Percentiles rank a stretch among this genome's conserved stretches.
These are phyloP conservation scores for Claviceps pusilla DNA, from an alignment of 2,329 filamentous ascomycete species.

Conservation along the genomic window DNA sequence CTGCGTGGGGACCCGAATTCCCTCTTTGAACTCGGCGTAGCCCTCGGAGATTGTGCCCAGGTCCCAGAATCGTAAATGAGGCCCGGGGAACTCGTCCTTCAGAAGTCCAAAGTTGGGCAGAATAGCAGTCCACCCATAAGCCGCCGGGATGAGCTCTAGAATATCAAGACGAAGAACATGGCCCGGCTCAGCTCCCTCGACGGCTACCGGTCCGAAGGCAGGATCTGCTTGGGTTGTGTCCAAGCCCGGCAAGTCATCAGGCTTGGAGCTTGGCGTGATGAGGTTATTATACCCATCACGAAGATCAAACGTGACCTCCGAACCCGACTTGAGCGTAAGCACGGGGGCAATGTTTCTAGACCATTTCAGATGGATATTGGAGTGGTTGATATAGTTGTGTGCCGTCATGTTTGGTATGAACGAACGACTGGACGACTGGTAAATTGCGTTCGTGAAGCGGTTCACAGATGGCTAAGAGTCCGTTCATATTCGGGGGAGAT, in stretches of 20 bases:
- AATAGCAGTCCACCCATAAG: constrained; percentile 35
- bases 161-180: constrained; percentile 38
- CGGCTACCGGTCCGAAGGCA: constrained; percentile 33
- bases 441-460: not conserved
- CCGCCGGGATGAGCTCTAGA: constrained; percentile 26
- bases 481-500: no score
- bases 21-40: constrained; percentile 28
- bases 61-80: constrained; percentile 33
- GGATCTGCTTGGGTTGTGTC: constrained; percentile 29
- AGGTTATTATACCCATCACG: constrained; percentile 36
- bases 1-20: constrained; percentile 31
- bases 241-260: constrained; percentile 24
- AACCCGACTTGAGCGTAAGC: constrained; percentile 31
- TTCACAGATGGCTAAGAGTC: not conserved
- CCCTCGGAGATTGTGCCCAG: constrained; percentile 13
- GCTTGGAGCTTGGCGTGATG: constrained; percentile 26
- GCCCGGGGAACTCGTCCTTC: constrained; percentile 29
- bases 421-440: not conserved
- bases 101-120: constrained; percentile 35
- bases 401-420: constrained; percentile 3
- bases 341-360: constrained; percentile 29
- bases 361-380: constrained; percentile 32
- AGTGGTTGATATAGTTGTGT: constrained; percentile 12
- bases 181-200: constrained; percentile 33
- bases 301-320: constrained; percentile 32